Evolutionary conservation across 352 stramenopile genomes (phyloP).

Genomic region (Bremia lactucae): DNA sequence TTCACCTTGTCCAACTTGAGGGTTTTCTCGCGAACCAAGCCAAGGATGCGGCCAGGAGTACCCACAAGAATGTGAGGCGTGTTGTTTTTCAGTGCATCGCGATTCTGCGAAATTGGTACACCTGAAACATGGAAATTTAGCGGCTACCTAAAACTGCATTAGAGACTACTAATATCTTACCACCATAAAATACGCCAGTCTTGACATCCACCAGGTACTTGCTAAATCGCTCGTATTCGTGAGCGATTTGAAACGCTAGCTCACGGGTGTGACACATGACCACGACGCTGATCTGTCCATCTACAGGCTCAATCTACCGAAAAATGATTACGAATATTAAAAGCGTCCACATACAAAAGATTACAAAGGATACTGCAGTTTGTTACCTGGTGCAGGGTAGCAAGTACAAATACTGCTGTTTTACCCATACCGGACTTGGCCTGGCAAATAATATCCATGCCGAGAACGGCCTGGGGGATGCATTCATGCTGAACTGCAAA

Average conservation of each 20-base stretch:
- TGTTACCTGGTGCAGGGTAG: conserved; percentile 96
- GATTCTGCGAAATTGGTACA: conserved; percentile 92
- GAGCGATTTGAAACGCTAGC: conserved; percentile 99
- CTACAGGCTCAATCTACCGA: conserved; percentile 77
- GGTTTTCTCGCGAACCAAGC: conserved; percentile 88
- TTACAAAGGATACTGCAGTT: not conserved
- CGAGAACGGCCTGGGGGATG: conserved; percentile 98
- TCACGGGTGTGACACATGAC: conserved; percentile 99
- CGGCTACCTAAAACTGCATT: not conserved
- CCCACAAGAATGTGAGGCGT: conserved; percentile 95
- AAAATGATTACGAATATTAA: conserved; percentile 4
- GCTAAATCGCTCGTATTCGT: conserved; percentile 99
- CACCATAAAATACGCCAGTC: conserved; percentile 95
- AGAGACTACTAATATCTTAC: conserved; percentile 17
- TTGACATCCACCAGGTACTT: conserved; percentile 97
- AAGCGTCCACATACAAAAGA: not conserved
- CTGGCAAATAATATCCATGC: conserved; percentile 99
- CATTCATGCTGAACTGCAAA: conserved; percentile 98
- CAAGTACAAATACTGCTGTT: conserved; percentile 99
- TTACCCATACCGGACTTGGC: conserved; percentile 99
- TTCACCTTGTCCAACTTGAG: conserved; percentile 98
- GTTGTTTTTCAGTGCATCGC: conserved; percentile 95
- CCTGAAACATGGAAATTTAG: conserved; percentile 24
- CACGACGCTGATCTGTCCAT: conserved; percentile 91
- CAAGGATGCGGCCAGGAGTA: conserved; percentile 92